A percentile compares a stretch with the other conserved stretches of the same genome.
Evolutionary conservation across 2,329 filamentous ascomycete species (phyloP).

Genomic region (Chalara sp.): DNA sequence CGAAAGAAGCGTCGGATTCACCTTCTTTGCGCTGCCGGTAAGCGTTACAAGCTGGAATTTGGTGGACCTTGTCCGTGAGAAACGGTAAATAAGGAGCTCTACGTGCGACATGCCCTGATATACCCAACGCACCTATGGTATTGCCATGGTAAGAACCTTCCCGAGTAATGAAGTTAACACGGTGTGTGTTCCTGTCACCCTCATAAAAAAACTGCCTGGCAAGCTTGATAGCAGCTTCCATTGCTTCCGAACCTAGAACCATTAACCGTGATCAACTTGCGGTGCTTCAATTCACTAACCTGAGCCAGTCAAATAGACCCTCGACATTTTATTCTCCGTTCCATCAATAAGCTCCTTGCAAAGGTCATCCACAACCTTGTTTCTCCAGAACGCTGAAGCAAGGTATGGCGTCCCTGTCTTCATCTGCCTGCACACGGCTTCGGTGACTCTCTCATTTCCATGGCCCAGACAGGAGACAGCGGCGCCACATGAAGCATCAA

Average conservation of each 20-base stretch:
- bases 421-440: constrained; percentile 54
- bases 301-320: constrained; percentile 49
- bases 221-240: constrained; percentile 63
- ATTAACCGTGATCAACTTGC: constrained; percentile 1
- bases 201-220: constrained; percentile 61
- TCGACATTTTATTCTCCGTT: constrained; percentile 40
- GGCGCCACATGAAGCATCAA: constrained; percentile 69
- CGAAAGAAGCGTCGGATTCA: constrained; percentile 49
- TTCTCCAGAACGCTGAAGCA: constrained; percentile 51
- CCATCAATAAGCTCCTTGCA: constrained; percentile 33
- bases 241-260: constrained; percentile 54
- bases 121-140: constrained; percentile 54
- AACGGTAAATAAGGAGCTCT: constrained; percentile 51
- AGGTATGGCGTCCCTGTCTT: constrained; percentile 49
- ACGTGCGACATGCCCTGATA: constrained; percentile 54
- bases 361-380: constrained; percentile 42
- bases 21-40: constrained; percentile 47
- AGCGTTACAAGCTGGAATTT: constrained; percentile 56
- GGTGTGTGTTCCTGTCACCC: constrained; percentile 33
- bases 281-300: constrained; percentile 32
- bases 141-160: constrained; percentile 64
- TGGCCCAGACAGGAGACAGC: constrained; percentile 68
- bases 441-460: constrained; percentile 50
- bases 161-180: constrained; percentile 57
- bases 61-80: constrained; percentile 45